Base-by-base conservation (phyloP, 257 asterid species). In the Gentiana macrophylla region DNA sequence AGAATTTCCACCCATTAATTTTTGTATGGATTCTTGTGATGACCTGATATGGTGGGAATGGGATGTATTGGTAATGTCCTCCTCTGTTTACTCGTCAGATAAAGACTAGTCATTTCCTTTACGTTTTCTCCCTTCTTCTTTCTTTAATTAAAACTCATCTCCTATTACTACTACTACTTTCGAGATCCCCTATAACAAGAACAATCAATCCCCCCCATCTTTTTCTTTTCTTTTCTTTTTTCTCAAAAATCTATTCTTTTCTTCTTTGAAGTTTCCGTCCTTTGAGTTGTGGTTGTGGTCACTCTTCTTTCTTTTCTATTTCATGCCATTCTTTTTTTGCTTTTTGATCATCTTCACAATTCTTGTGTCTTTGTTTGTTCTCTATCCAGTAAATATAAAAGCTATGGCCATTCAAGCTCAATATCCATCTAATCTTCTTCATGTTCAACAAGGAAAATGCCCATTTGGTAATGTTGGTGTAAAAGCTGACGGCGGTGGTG, bases 391-490 rank as follows among this genome's bases (percentile, higher is more conserved):
- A 12, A 37, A 12, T 24, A 24, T 24, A 10, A 34, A 24, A 24
- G 24, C 36, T 35, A 77, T 77, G 83, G 80, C 80, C 13, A 77
- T 77, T 68, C 83, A 77, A 74, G 83, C 80, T 71, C 83, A 68
- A 57, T 71, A 77, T 49, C 70, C 80, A 7, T 77, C 24, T 24
- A 24, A 24, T 24, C 24, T 24, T 24, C 24, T 67, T 34, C 61
- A 50, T 56, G 52, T 55, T 34, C 72, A 71, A 57, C 75, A 71
- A 55, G 73, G 72, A 32, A 78, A 62, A 33, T 65, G 54, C 50
- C 70, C 72, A 24, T 57, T 44, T 2, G 59, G 70, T 8, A 63
- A 64, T 55, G 70, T 67, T 43, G 67, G 61, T 50, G 51, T 50
- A 0, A 62, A 52, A 8, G 71, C 60, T 0, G 63, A 62, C 1